Base-by-base conservation (phyloP, 2,329 filamentous ascomycete species). In the Hypoxylon sp. region DNA sequence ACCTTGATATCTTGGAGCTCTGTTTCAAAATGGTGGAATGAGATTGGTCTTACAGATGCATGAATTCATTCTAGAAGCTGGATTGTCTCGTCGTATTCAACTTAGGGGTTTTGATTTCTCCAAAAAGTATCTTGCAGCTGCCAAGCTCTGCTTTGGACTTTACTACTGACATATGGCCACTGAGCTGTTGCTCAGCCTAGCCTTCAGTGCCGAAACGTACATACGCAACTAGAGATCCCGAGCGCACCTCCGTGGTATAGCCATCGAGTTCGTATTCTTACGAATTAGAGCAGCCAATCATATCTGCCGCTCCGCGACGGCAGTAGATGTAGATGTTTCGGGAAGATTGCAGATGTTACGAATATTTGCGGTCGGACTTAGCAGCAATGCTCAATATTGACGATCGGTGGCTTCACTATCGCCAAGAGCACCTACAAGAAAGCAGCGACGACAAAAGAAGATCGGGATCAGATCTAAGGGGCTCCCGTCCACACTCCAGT, bases 151-250 rank as follows among this genome's bases (percentile, higher is more conserved):
- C 50, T 52, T 58, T 44, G 42, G 14, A 48, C 39, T 54, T 24
- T 51, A 9, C 26, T 62, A 13, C 24, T 22, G 35, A 17, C 37
- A 33, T 58, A 14, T 67, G 13, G 44, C 29, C n/a, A 24, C 54
- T 44, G 24, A 63, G 55, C 26, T 19, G 11, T 44, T 19, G 22
- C 56, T 39, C 13, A 37, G 42, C 17, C 33, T 22, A 11, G 44
- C 46, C 50, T 26, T 33, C 55, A 51, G 67, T 60, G 60, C 65
- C 65, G 60, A 70, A 44, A 35, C 57, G 46, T 57, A 37, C 61
- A 62, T 54, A 48, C 24, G 29, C 29, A 26, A 5, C 5, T 8
- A 52, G 29, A 42, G 44, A 58, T 53, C 42, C 47, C 33, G 47
- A 57, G 19, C 54, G 46, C 37, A 44, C 35, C 22, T 44, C 47